Conservation (phyloP, 805 yeast genomes). For the Zygosaccharomyces bisporus region DNA sequence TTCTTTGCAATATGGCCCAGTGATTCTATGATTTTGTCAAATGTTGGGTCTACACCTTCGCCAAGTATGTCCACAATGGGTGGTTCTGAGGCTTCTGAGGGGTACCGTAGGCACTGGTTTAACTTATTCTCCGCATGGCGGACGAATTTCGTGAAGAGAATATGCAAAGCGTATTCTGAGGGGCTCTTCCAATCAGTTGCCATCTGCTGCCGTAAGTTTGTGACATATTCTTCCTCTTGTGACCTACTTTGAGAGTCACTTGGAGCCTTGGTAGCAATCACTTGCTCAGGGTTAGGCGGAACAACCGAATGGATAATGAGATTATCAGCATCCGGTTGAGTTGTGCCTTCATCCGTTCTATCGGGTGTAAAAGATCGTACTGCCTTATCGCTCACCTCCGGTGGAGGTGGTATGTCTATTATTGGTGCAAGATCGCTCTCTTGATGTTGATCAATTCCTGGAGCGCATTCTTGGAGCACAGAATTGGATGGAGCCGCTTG, state of each 20-base stretch:
- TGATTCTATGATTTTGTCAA: slow-evolving; percentile 81
- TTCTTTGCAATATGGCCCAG: slow-evolving; percentile 86
- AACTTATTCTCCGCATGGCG: slow-evolving; percentile 88
- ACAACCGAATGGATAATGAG: slow-evolving; percentile 2
- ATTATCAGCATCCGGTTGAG: background rate
- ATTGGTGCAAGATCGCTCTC: slow-evolving; percentile 8
- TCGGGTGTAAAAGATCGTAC: background rate
- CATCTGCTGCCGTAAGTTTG: slow-evolving; percentile 36
- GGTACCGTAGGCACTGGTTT: slow-evolving; percentile 60
- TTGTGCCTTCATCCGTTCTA: background rate
- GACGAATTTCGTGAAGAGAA: slow-evolving; percentile 91
- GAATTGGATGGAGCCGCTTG: slow-evolving; percentile 1
- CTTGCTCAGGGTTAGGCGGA: slow-evolving; percentile 3
- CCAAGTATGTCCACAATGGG: slow-evolving; percentile 73
- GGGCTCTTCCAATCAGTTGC: slow-evolving; percentile 64
- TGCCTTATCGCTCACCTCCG: slow-evolving; percentile 8
- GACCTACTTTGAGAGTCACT: slow-evolving; percentile 18
- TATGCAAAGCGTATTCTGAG: slow-evolving; percentile 89
- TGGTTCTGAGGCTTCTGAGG: slow-evolving; percentile 60
- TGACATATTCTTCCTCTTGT: slow-evolving; percentile 27
- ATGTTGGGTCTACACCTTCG: slow-evolving; percentile 80
- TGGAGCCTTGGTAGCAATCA: slow-evolving; percentile 7
- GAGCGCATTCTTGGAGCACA: background rate
- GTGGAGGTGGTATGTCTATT: slow-evolving; percentile 17
- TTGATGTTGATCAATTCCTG: background rate